Percentiles rank a stretch among this genome's conserved stretches.
Conservation (phyloP, 306 rosid genomes). For the Prunus fruticosa region DNA sequence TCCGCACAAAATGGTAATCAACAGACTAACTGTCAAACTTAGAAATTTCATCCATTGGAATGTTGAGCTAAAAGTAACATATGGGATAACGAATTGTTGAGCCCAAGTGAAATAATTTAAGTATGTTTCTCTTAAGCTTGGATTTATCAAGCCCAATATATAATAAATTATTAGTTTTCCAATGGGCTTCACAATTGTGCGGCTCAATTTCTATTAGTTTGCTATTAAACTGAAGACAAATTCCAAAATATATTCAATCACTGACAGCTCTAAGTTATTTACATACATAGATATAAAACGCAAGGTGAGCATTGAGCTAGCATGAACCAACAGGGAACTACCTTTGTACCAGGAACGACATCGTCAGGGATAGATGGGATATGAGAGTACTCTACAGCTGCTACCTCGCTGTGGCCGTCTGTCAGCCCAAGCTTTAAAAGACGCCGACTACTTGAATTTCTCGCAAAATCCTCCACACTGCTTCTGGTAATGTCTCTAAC, state of each 20-base stretch:
- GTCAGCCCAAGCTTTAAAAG: conserved; percentile 68
- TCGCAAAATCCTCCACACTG: conserved; percentile 45
- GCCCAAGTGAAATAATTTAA: not conserved
- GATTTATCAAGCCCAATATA: not conserved
- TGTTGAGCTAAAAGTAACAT: not conserved
- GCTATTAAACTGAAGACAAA: not conserved
- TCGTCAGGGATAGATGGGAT: conserved; percentile 53
- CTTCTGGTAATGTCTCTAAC: conserved; percentile 67
- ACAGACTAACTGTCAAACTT: not conserved
- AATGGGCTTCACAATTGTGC: not conserved
- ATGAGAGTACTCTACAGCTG: conserved; percentile 68
- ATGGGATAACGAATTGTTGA: not conserved
- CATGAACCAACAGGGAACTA: conserved; percentile 17
- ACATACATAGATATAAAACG: not conserved
- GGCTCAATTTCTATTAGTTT: not conserved
- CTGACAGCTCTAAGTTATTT: not conserved
- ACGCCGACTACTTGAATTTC: conserved; percentile 44
- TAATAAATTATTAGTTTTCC: not conserved
- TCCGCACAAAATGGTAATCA: not conserved
- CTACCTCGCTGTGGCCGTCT: conserved; percentile 74
- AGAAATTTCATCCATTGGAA: not conserved
- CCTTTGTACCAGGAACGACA: conserved; percentile 90
- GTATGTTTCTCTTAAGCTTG: not conserved
- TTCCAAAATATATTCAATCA: not conserved
- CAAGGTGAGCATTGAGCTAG: not conserved